Conservation (phyloP, 805 yeast genomes). For the Grigorovia transvaalensis region DNA sequence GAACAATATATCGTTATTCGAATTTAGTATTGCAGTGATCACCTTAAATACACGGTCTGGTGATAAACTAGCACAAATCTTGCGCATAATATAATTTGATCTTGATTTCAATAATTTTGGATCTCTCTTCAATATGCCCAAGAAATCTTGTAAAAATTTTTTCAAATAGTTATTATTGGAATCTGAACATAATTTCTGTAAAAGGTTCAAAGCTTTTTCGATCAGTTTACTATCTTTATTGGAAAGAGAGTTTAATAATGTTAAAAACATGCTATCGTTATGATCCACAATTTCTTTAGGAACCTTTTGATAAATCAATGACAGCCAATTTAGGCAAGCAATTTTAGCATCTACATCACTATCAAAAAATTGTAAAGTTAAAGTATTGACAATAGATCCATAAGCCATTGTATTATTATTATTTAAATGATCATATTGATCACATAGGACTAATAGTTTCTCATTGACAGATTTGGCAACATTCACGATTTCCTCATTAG, state of each 20-base stretch:
- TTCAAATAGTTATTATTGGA: conserved; percentile 64
- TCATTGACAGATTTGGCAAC: conserved; percentile 49
- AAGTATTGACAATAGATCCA: conserved; percentile 54
- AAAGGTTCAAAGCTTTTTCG: conserved; percentile 23
- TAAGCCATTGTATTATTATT: conserved; percentile 16
- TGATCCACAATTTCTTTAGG: conserved; percentile 46
- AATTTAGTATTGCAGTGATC: conserved; percentile 61
- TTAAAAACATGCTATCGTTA: conserved; percentile 59
- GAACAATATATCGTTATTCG: conserved; percentile 54
- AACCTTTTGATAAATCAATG: conserved; percentile 64
- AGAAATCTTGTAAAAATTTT: conserved; percentile 60
- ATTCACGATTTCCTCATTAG: conserved; percentile 39
- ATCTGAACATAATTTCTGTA: conserved; percentile 23
- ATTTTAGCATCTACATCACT: conserved; percentile 75
- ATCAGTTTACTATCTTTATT: conserved; percentile 34
- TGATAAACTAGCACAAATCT: conserved; percentile 68
- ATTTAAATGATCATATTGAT: conserved; percentile 18
- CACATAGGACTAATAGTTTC: conserved; percentile 41
- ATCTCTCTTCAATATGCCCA: conserved; percentile 62
- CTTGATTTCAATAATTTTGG: conserved; percentile 53
- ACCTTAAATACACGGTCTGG: conserved; percentile 78
- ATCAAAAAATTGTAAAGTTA: conserved; percentile 60
- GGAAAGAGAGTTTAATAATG: conserved; percentile 60
- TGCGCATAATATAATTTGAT: conserved; percentile 76
- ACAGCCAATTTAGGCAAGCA: conserved; percentile 84